Base-by-base conservation (phyloP, 192 early-diverging fungal species). In the Geranomyces michiganensis region DNA sequence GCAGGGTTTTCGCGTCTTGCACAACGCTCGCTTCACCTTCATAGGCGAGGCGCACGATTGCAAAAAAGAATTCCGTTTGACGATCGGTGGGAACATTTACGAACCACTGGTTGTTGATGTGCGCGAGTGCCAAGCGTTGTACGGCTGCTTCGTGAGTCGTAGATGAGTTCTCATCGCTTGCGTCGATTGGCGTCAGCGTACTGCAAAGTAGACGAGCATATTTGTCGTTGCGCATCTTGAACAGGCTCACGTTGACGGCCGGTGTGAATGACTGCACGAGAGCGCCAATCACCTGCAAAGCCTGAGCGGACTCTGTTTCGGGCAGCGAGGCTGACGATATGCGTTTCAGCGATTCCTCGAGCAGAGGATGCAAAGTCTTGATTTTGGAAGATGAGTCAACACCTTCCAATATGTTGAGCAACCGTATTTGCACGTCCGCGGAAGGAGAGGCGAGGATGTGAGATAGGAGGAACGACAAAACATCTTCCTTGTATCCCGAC, bases 301-400 rank as follows among this genome's bases (percentile, higher is more conserved):
- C 44, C 7, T 43, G 44, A 24, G 33, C 62, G 5, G 32, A 41
- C 5, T 70, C 65, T 32, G 6, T 29, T 5, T 13, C 21, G 10
- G 44, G 17, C 43, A 17, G 15, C 19, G 62, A n/a, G 4, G 58
- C 17, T 4, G 17, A 17, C 15, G 62, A 64, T 9, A 64, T 5
- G 13, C 27, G n/a, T 21, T 82, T 80, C 44, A 90, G 68, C 1
- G 74, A 69, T 13, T 10, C 53, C 33, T 90, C 85, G 29, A 93
- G 62, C 30, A 92, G 73, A 41, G 87, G 89, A 31, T 79, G 46
- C 47, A 93, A 56, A 19, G 76, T 83, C 62, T 85, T 85, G 31
- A 92, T 71, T 61, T 91, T 92, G 26, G 68, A 70, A 17, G 83
- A 76, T 14, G 85, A 79, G 17, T 87, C 77, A 22, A 92, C 75